Percentiles rank a stretch among this genome's conserved stretches.
These are phyloP conservation scores for Lentinula detonsa DNA, from an alignment of 768 basidiomycete species.

Conservation along the genomic window DNA sequence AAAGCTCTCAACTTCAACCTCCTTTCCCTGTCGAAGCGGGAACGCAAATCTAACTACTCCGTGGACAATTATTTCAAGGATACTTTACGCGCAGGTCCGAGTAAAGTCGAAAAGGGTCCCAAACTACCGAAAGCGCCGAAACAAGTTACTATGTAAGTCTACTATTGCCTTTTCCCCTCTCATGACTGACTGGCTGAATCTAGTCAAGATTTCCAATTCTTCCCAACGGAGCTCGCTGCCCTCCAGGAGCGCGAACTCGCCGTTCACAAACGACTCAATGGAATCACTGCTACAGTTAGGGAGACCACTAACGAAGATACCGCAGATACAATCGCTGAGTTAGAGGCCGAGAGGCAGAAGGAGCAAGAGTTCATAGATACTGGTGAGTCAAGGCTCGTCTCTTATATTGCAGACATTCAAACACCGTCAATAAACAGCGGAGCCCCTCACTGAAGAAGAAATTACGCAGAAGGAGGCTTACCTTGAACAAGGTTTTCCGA, in stretches of 20 bases:
- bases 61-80: slow-evolving; percentile 96
- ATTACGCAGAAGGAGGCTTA: slow-evolving; percentile 73
- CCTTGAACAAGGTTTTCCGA: slow-evolving; percentile 72
- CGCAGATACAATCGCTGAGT: slow-evolving; percentile 47
- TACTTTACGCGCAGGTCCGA: slow-evolving; percentile 72
- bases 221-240: slow-evolving; percentile 70
- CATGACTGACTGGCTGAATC: not conserved
- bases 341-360: slow-evolving; percentile 72
- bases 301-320: slow-evolving; percentile 74
- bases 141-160: slow-evolving; percentile 71
- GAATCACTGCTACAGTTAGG: slow-evolving; percentile 55
- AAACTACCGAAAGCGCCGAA: slow-evolving; percentile 85
- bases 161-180: not conserved
- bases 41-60: slow-evolving; percentile 90
- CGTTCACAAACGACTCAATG: slow-evolving; percentile 71
- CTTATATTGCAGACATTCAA: not conserved
- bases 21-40: slow-evolving; percentile 86
- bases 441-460: slow-evolving; percentile 88
- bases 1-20: slow-evolving; percentile 72
- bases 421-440: slow-evolving; percentile 43
- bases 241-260: slow-evolving; percentile 86
- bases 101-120: slow-evolving; percentile 74
- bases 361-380: slow-evolving; percentile 88
- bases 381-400: slow-evolving; percentile 34
- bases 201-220: slow-evolving; percentile 97